Conservation (phyloP, 345 rosid species). For the Ricinus communis region DNA sequence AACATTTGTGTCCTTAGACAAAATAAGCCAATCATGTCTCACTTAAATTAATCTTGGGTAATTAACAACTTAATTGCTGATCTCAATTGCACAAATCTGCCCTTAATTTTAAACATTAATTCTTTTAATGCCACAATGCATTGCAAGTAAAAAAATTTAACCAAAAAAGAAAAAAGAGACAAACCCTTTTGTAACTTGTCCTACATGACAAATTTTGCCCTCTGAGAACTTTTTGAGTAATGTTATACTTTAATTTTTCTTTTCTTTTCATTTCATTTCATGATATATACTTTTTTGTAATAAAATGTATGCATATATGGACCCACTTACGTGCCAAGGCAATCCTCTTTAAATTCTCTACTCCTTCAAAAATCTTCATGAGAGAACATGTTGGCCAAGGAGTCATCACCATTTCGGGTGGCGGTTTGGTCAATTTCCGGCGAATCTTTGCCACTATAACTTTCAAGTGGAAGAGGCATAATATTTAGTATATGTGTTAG, state of each 20-base stretch:
- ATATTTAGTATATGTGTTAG: slow-evolving; percentile 29
- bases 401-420: slow-evolving; percentile 12
- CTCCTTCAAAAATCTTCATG: slow-evolving; percentile 18
- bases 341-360: slow-evolving; percentile 21
- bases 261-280: no score
- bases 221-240: no score
- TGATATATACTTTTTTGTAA: no score
- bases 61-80: no score
- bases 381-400: slow-evolving; percentile 21
- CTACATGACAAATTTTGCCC: no score
- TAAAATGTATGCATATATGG: background rate
- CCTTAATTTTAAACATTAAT: background rate
- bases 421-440: slow-evolving; percentile 37
- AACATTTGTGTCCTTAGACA: slow-evolving; percentile 34
- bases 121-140: no score
- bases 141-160: no score
- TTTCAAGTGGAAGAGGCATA: slow-evolving; percentile 65
- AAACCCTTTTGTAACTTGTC: no score
- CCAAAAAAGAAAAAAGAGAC: no score
- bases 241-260: no score
- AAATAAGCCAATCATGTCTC: slow-evolving; percentile 40
- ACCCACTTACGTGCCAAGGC: background rate
- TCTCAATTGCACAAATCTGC: background rate
- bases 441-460: slow-evolving; percentile 30
- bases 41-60: slow-evolving; percentile 11